Percentiles rank a stretch among this genome's conserved stretches.
These are phyloP conservation scores for Suhomyces yuchorum DNA, from an alignment of 1,139 yeast genomes.

Conservation along the genomic window DNA sequence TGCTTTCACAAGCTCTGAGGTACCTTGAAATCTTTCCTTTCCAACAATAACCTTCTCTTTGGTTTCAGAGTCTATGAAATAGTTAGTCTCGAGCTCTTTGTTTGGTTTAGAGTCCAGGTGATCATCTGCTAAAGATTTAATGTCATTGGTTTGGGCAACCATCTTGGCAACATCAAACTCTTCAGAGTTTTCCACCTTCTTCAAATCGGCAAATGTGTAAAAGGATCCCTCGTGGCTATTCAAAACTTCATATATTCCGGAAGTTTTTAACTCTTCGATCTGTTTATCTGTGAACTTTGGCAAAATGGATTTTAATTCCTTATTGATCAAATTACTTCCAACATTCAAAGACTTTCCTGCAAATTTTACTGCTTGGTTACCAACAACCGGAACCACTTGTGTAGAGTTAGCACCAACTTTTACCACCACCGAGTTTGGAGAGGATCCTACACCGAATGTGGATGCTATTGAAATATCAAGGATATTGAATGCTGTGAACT, in stretches of 20 bases:
- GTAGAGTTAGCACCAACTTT: constrained; percentile 79
- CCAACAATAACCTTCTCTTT: constrained; percentile 68
- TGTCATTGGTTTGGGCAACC: constrained; percentile 70
- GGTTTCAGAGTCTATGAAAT: constrained; percentile 56
- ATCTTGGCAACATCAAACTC: constrained; percentile 90
- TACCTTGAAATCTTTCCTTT: constrained; percentile 83
- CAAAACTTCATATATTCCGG: constrained; percentile 77
- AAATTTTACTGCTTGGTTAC: constrained; percentile 60
- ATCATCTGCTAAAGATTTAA: constrained; percentile 31
- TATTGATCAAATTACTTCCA: constrained; percentile 71
- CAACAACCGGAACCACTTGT: constrained; percentile 77
- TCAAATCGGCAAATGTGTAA: constrained; percentile 56
- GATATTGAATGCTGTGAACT: constrained; percentile 72
- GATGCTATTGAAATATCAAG: constrained; percentile 72
- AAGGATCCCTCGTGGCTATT: constrained; percentile 58
- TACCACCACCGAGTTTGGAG: constrained; percentile 65
- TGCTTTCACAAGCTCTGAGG: constrained; percentile 55
- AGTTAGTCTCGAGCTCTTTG: constrained; percentile 64
- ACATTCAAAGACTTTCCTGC: constrained; percentile 51
- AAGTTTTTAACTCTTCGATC: constrained; percentile 72
- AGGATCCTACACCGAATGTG: constrained; percentile 71
- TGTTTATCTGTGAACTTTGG: constrained; percentile 63
- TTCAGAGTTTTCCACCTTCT: constrained; percentile 48
- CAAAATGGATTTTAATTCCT: constrained; percentile 49
- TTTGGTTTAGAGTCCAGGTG: constrained; percentile 46